Evolutionary conservation across 176 grass and related monocot genomes (phyloP), one percentile per base, ranked within the genome.

Genomic region (Phoenix roebelenii): DNA sequence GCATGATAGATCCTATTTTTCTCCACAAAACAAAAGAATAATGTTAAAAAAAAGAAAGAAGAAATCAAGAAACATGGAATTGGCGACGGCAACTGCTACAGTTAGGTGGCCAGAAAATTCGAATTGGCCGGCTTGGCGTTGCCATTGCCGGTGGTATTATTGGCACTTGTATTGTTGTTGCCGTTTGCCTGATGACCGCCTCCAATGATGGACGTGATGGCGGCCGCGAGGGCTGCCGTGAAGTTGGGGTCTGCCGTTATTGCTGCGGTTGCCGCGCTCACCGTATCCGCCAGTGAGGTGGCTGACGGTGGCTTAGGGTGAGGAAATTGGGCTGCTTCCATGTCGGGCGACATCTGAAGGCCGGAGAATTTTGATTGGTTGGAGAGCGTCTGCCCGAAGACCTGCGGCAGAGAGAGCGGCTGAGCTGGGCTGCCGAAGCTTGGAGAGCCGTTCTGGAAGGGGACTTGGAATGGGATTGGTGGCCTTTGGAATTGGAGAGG

Each of bases 211-310:
- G 92, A 96, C 25, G 78, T 72, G 74, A 96, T 90, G 60, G 92
- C 92, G 2, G 86, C 87, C 0, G 92, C 83, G 15, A 96, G 86
- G 1, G 92, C 92, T 16, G 83, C 67, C 3, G 88, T 89, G 81
- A 98, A 92, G 73, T 89, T 98, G 0, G 93, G 87, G 63, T 98
- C 93, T 0, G 79, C 81, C 0, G 84, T 81, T 68, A 98, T 98
- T 3, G 93, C 91, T 0, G 91, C 91, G 0, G 91, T 85, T 0
- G 86, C 86, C 0, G 91, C 87, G 49, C 70, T 98, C 19, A 98
- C 87, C 5, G 81, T 80, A 56, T 98, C 82, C 0, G 63, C 54
- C 0, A 77, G 54, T 5, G 74, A 69, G 22, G 65, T 10, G 24
- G 25, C 24, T 26, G 55, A 56, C 51, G 65, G 73, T 5, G 65